phyloP scores from a whole-genome alignment of 169 alveolate genomes.

The Amoebophrya sp. region DNA sequence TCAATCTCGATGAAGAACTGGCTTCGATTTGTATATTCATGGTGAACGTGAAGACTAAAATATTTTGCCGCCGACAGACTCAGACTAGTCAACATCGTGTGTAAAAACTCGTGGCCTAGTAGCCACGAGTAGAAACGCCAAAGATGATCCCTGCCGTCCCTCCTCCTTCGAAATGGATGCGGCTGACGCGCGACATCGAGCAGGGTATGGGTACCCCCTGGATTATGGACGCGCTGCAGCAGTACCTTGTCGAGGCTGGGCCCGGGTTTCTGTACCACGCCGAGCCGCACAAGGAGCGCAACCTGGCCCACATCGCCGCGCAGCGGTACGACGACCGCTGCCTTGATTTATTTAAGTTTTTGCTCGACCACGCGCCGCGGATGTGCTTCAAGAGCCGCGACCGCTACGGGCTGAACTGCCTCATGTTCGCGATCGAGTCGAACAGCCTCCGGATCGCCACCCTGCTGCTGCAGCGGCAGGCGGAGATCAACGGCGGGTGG shows the following conservation, averaged over 20 bases:
- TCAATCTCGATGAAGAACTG: no score
- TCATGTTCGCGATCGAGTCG: not conserved
- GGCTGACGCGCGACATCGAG: not conserved
- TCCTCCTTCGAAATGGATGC: not conserved
- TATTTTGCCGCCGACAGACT: no score
- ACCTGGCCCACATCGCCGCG: not conserved
- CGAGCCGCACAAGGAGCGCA: not conserved
- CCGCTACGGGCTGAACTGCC: not conserved
- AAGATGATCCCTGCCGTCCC: not conserved
- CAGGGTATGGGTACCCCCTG: not conserved
- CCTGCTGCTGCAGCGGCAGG: not conserved
- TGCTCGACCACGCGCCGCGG: constrained; percentile 5
- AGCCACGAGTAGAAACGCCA: no score
- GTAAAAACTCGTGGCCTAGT: no score
- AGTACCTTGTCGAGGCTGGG: not conserved
- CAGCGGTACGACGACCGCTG: not conserved
- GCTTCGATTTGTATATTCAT: no score
- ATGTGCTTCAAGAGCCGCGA: constrained; percentile 2
- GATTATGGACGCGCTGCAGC: not conserved
- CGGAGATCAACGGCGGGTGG: not conserved
- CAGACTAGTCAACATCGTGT: no score
- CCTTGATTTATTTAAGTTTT: not conserved
- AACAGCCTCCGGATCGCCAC: not conserved
- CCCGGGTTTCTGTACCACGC: not conserved
- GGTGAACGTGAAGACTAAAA: no score